Conservation (phyloP, 2,329 filamentous ascomycete genomes). For the Cladophialophora exuberans region DNA sequence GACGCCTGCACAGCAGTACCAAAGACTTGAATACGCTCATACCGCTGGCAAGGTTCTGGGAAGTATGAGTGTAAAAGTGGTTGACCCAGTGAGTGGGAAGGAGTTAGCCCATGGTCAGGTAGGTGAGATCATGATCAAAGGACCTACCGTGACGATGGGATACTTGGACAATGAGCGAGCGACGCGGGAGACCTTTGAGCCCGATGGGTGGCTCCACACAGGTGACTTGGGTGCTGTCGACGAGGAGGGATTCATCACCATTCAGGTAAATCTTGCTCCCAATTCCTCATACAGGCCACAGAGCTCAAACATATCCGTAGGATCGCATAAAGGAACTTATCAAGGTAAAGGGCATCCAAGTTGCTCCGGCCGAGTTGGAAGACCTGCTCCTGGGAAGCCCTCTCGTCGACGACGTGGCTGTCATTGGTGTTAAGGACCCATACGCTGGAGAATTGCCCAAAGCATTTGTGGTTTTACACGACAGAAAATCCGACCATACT, state of each 20-base stretch:
- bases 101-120: slow-evolving; percentile 10
- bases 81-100: slow-evolving; percentile 42
- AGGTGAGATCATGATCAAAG: slow-evolving; percentile 16
- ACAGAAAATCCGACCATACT: slow-evolving; percentile 23
- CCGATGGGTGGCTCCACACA: slow-evolving; percentile 59
- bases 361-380: slow-evolving; percentile 67
- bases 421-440: slow-evolving; percentile 58
- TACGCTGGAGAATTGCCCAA: slow-evolving; percentile 61
- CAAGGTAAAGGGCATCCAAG: slow-evolving; percentile 67
- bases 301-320: neutral
- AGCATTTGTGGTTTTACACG: slow-evolving; percentile 56
- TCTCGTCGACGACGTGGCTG: slow-evolving; percentile 61
- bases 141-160: slow-evolving; percentile 50
- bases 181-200: slow-evolving; percentile 69
- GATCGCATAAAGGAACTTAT: slow-evolving; percentile 63
- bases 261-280: no score
- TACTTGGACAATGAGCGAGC: slow-evolving; percentile 74
- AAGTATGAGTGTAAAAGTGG: slow-evolving; percentile 62
- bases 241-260: slow-evolving; percentile 52
- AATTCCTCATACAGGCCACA: no score
- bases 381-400: slow-evolving; percentile 62
- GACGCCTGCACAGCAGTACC: slow-evolving; percentile 5
- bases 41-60: slow-evolving; percentile 44
- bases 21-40: slow-evolving; percentile 15
- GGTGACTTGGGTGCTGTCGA: slow-evolving; percentile 66